Evolutionary conservation across 345 rosid genomes (phyloP), one percentile per base, ranked within the genome.

Genomic region (Linum tenue): DNA sequence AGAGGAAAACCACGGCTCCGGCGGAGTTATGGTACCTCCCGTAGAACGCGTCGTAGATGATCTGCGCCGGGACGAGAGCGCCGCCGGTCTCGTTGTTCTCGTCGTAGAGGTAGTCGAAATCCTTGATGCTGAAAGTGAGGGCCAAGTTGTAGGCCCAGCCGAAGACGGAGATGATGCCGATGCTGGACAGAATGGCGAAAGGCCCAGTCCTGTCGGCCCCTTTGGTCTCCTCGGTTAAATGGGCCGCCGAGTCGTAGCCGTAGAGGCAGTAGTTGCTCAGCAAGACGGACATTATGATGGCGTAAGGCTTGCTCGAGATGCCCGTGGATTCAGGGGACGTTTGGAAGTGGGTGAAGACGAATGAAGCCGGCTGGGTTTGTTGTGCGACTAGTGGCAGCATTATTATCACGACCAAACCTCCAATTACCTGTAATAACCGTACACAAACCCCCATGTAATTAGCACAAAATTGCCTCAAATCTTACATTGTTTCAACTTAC

Each of bases 31-130:
- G 72, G 43, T 48, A 73, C 60, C 76, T 64, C 16, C 63, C 43
- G 5, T 73, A 55, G 61, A 73, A 73, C 1, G 76, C 69, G 4
- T 73, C 73, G 42, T 2, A 73, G 5, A 73, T 57, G 9, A 68
- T 68, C 38, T 73, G 77, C 3, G 77, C 77, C 3, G 73, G 69
- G 7, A 73, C 69, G 10, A 64, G 61, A 7, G 68, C 64, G 3
- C 77, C 72, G 9, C 55, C 62, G 1, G 73, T 73, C 72, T 73
- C 77, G 31, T 73, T 73, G 69, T 31, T 68, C 36, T 11, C n/a
- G 48, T 68, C 69, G 22, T 73, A 73, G 15, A 68, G 39, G 40
- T 68, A 73, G 37, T 55, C 50, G 12, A 60, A 60, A 59, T 73
- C 66, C 66, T 57, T 14, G 37, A 57, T 57, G 17, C 60, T 57